Base-by-base conservation (phyloP, 2,329 filamentous ascomycete species). In the Aspergillus persii region DNA sequence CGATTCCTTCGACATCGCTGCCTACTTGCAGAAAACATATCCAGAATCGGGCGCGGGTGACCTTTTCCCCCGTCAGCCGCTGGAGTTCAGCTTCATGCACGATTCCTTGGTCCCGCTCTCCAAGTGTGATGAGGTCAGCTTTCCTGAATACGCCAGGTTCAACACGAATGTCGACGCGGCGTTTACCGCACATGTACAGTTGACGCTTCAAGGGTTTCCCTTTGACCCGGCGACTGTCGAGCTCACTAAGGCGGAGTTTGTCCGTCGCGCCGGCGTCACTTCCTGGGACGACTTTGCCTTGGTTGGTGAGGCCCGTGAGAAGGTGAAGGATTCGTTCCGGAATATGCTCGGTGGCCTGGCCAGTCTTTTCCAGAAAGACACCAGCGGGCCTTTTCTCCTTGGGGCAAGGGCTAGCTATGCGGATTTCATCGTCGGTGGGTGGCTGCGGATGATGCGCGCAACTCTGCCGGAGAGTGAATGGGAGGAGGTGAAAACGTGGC, bases 1-100 rank as follows among this genome's bases (percentile, higher is more conserved):
- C 4, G 87, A 89, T 72, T 85, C 85, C 2, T 87, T 88, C 66
- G 86, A 89, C 54, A 89, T 89, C 60, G 87, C 86, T 6, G 71
- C 81, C 29, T 83, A 87, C 65, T 77, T 89, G 2, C 80, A 88
- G 27, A 72, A 78, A 1, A 77, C 69, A 0, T 86, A 83, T 56
- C 83, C 84, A 0, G 58, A 71, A 31, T 69, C 78, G 0, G 80
- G 80, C 1, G 74, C 68, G 1, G 77, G 79, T 0, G 69, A 78
- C 50, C 75, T 88, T 2, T 84, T 88, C 64, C 81, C 81, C 0
- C 51, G 70, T 0, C 69, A 73, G 50, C 71, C 61, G 6, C 73
- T 84, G 15, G 77, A 81, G 54, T 83, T 75, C 58, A 61, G 60
- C 50, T 79, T 71, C 61, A 57, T 52, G 3, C 66, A 63, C 3